These are phyloP conservation scores for Sugiyamaella floridensis DNA, from an alignment of 805 yeast species.

Conservation along the genomic window DNA sequence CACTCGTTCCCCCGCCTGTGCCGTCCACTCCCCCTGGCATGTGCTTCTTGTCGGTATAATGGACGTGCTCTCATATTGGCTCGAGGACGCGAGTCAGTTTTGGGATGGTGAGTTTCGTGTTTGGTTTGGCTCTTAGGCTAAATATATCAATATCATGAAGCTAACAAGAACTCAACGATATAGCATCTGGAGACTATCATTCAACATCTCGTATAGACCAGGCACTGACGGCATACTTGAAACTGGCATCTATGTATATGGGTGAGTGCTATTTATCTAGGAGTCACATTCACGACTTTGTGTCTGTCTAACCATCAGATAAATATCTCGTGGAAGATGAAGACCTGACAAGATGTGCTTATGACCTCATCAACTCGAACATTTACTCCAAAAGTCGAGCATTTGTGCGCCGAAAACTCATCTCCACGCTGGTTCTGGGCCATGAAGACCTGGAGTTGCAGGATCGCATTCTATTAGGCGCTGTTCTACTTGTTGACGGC, in stretches of 20 bases:
- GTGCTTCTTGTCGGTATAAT: slow-evolving; percentile 8
- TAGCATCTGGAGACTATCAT: slow-evolving; percentile 40
- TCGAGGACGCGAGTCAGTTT: slow-evolving; percentile 28
- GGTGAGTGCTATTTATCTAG: slow-evolving; percentile 18
- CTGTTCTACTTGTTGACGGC: slow-evolving; percentile 40
- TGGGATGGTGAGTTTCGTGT: slow-evolving; percentile 23
- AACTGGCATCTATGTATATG: slow-evolving; percentile 23
- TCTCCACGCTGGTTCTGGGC: slow-evolving; percentile 30
- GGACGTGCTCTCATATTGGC: slow-evolving; percentile 26
- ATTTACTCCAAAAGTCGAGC: slow-evolving; percentile 50
- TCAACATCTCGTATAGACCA: slow-evolving; percentile 29
- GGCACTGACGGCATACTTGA: slow-evolving; percentile 22
- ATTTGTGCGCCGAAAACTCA: slow-evolving; percentile 33
- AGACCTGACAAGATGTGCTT: slow-evolving; percentile 37
- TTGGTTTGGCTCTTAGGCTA: no score
- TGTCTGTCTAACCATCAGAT: slow-evolving; percentile 12
- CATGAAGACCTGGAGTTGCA: slow-evolving; percentile 15
- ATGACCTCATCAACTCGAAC: slow-evolving; percentile 40
- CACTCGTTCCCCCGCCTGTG: neutral
- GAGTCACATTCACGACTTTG: neutral
- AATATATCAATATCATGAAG: neutral
- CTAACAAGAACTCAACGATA: slow-evolving; percentile 45
- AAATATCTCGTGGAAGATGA: slow-evolving; percentile 28
- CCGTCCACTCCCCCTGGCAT: neutral
- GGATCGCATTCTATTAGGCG: slow-evolving; percentile 38